Base-by-base conservation (phyloP, 1,284 basidiomycete genomes). In the Cutaneotrichosporon sp. region DNA sequence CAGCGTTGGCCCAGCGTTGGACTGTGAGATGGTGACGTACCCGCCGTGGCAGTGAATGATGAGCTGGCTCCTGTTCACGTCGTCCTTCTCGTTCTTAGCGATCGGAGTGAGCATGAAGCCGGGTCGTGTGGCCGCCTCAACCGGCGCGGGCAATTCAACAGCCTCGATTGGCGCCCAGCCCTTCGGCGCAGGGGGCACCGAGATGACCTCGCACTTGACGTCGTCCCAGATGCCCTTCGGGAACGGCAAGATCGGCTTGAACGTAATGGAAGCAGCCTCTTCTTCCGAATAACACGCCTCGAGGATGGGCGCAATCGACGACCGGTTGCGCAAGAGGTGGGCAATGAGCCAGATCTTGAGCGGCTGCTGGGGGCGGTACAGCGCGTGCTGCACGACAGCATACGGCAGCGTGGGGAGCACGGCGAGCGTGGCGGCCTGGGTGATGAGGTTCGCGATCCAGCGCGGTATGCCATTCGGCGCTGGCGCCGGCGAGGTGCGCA, bases 161-260 rank as follows among this genome's bases (percentile, higher is more conserved):
- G 47, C 24, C 9, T 20, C 16, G 27, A 29, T 14, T 10, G 47
- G 47, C 16, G 47, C 25, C 47, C 47, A 50, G 27, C 18, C 47
- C 14, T 18, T 20, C 18, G 54, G 54, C 1, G 54, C 54, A 4
- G 54, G 38, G 3, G 38, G 38, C 4, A 55, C n/a, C 6, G 54
- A 43, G n/a, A 55, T 18, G 25, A 55, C 36, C 18, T 55, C 54
- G 42, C 47, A 22, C n/a, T 11, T 31, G 16, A 63, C 47, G 24
- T 22, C 38, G 22, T 50, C 43, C 33, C 49, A 50, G 4, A 50
- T 27, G 3, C 25, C 47, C 27, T 50, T 50, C 3, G 47, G 47
- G 16, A 50, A 50, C 2, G 47, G 47, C 8, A 50, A 2, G 25
- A 50, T 18, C 3, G 47, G 25, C 47, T 50, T 50, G 47, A 50